Evolutionary conservation across 176 grass and related monocot species (phyloP), one percentile per base, ranked within the genome.

Genomic region (Saccharum spontaneum): DNA sequence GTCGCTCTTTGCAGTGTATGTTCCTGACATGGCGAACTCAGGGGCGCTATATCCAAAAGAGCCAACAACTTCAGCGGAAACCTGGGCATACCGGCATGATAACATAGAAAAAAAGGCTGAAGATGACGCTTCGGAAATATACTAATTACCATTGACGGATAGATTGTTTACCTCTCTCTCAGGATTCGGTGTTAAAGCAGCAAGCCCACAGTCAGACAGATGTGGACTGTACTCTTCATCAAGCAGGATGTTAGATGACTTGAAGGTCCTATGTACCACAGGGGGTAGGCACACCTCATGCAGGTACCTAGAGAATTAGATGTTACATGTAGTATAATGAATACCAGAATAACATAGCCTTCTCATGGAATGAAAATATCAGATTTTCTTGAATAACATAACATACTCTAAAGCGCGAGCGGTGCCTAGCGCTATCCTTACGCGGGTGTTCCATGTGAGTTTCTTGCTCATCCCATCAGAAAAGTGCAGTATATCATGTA

Each of bases 31-130:
- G 14, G 90, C 93, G 52, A 94, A 94, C 65, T 99, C 97, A 23
- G 97, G 97, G 76, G 97, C 91, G 18, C 97, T 99, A 44, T 96
- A 99, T 67, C 94, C 97, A 38, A 99, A 94, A 45, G 97, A 99
- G 41, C 91, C 94, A 76, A 92, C 38, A 33, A 96, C 75, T 43
- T 92, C 97, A 23, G 94, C 62, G 8, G 90, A 96, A 60, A 92
- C 88, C 97, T 99, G 84, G 33, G 33, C 12, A 63, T 39, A 52
- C 50, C 3, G 49, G 18, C 52, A 59, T n/a, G 24, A 9, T n/a
- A n/a, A n/a, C n/a, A n/a, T 3, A 55, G 6, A 10, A n/a, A 59
- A 59, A n/a, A 22, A 59, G 10, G n/a, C 5, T 52, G 61, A 70
- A 62, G 34, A 73, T 2, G 22, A 76, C 8, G 41, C 1, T 55